Percentiles rank a stretch among this genome's conserved stretches.
Conservation (phyloP, 108 stramenopile species). For the Pseudonitzschia multiseries region DNA sequence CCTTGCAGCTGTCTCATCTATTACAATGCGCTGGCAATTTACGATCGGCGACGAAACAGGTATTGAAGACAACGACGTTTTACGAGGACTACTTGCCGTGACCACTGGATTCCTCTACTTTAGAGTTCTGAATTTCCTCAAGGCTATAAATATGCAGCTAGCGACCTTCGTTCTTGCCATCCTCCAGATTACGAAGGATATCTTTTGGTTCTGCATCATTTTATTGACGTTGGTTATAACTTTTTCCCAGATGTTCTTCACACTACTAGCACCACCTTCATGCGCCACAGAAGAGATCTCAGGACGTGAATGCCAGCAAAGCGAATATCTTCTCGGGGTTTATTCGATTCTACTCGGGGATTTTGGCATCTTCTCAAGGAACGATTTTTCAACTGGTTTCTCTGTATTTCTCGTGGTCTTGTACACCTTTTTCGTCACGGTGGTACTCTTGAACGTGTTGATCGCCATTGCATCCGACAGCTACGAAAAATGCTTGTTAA, state of each 20-base stretch:
- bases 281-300: conserved; percentile 31
- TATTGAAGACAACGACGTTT: conserved; percentile 18
- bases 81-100: conserved; percentile 47
- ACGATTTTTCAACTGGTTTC: conserved; percentile 38
- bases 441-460: conserved; percentile 66
- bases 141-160: conserved; percentile 58
- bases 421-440: conserved; percentile 47
- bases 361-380: conserved; percentile 44
- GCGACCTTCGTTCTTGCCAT: conserved; percentile 61
- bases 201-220: conserved; percentile 62
- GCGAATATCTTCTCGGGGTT: conserved; percentile 51
- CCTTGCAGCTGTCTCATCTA: conserved; percentile 39
- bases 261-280: conserved; percentile 25
- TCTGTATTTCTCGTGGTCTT: conserved; percentile 44
- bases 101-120: conserved; percentile 60
- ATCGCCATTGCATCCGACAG: conserved; percentile 80
- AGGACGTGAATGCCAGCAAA: conserved; percentile 36
- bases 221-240: conserved; percentile 46
- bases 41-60: conserved; percentile 24
- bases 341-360: conserved; percentile 58
- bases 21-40: conserved; percentile 42
- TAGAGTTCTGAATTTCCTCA: conserved; percentile 52
- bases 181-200: conserved; percentile 58
- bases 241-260: conserved; percentile 43
- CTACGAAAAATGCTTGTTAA: conserved; percentile 55